These are phyloP conservation scores for Nicotiana paniculata DNA, from an alignment of 257 asterid species.

Conservation along the genomic window DNA sequence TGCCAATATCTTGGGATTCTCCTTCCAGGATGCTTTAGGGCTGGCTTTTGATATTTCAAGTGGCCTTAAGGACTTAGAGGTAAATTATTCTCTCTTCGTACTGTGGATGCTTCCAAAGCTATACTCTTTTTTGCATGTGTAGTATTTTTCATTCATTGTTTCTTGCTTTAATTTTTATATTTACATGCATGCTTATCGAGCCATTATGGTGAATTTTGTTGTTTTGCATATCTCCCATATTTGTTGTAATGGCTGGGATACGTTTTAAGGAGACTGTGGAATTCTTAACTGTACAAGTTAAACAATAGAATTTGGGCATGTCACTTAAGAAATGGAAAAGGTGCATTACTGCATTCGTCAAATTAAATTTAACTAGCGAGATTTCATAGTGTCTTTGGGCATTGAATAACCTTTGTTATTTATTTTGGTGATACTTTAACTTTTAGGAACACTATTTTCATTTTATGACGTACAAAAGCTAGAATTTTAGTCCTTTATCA, in stretches of 20 bases:
- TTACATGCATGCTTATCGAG: not conserved
- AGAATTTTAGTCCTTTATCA: not conserved
- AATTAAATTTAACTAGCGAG: not conserved
- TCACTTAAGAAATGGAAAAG: not conserved
- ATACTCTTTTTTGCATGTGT: not conserved
- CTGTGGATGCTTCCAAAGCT: not conserved
- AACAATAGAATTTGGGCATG: not conserved
- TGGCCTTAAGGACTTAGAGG: constrained; percentile 54
- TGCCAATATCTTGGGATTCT: constrained; percentile 60
- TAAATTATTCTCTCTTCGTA: constrained; percentile 20
- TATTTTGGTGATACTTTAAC: not conserved
- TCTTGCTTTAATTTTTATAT: not conserved
- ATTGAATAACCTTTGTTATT: not conserved
- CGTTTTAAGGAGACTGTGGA: not conserved
- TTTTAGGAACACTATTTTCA: not conserved
- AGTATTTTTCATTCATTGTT: not conserved
- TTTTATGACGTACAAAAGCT: not conserved
- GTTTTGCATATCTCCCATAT: not conserved
- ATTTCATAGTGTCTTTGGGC: not conserved
- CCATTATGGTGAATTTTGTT: not conserved
- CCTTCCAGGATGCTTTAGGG: constrained; percentile 76
- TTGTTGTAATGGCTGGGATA: not conserved
- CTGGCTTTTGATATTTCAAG: constrained; percentile 60
- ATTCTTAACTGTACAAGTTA: not conserved
- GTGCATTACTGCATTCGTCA: not conserved